Evolutionary conservation across 225 moss, liverwort and hornwort species (phyloP), one percentile per base, ranked within the genome.

Genomic region (Polytrichum commune): DNA sequence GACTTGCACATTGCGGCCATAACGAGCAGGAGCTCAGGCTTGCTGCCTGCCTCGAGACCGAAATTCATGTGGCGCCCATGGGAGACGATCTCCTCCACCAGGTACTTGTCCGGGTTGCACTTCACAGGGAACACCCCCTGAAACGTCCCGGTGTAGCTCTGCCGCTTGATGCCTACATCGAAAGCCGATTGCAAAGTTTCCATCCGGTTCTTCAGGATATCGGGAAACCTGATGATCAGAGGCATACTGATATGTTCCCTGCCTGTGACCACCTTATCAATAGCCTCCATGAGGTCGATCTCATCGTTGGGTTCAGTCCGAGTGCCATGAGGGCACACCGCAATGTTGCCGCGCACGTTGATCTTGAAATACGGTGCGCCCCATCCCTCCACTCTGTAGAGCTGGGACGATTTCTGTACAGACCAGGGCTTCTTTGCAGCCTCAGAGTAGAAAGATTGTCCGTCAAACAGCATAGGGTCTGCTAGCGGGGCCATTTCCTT

Each of bases 401-500:
- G 81, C 30, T 76, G 60, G 46, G 92, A 88, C 2, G 92, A 91
- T 19, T 78, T 78, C 63, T 76, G 81, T 4, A 90, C 80, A 57
- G 89, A 80, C 97, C 97, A 97, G 66, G 73, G 65, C 38, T 90
- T 87, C 5, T 82, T 73, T 79, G 73, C 71, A 72, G 67, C 69
- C 55, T 74, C 70, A 65, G 71, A 77, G 63, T 80, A 79, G 69
- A 80, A 79, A 72, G 75, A 54, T 72, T 38, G 74, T n/a, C 55
- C 80, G 72, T 72, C 82, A 71, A 81, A 84, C 65, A 75, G 74
- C 76, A 70, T 80, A 78, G 86, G 80, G 78, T 79, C 81, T 89
- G 97, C 94, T 91, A 97, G 91, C 89, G 97, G 92, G 94, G 97
- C 92, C 97, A 97, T 97, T 91, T 91, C 89, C 86, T 93, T 24